Evolutionary conservation across 345 rosid genomes (phyloP), one percentile per base, ranked within the genome.

Genomic region (Acer campestre): DNA sequence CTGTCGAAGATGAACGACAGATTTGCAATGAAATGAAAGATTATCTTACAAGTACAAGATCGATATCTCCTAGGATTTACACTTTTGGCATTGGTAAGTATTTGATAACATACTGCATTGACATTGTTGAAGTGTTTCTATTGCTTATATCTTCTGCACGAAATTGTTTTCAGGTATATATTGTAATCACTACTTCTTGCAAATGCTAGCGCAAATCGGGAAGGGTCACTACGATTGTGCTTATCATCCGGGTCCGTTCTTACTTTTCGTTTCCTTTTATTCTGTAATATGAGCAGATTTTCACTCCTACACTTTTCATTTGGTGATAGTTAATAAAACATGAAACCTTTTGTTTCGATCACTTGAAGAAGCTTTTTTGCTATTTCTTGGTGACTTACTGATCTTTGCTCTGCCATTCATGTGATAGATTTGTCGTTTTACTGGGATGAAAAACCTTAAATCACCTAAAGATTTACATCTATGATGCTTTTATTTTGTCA

Each of bases 161-260:
- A 53, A 55, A 69, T 25, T 6, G 48, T 72, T 67, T 13, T 56
- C 75, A 96, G 99, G 99, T 71, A 70, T 86, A 55, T 92, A 88
- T 75, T 94, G 98, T 75, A 96, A 96, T 80, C 98, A 92, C 68
- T 87, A 94, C 86, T 96, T 96, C 85, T 86, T 96, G 84, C 92
- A 79, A 85, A 89, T 81, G 91, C 90, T 96, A 49, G 94, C 99
- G 13, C 84, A 83, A 62, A 83, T 92, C 71, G 90, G 99, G 69
- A 86, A 91, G 80, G 99, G 98, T 56, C 84, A 85, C 42, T 88
- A 89, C 76, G 95, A 85, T 81, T 89, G 86, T 78, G 89, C 95
- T 31, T 87, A 83, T 70, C 81, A 89, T 72, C 85, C 89, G 84
- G 94, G 98, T 92, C 11, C 76, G 75, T 78, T 67, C 6, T 35